Evolutionary conservation across 768 basidiomycete genomes (phyloP), one percentile per base, ranked within the genome.

Genomic region (Melanogaster broomeanus): DNA sequence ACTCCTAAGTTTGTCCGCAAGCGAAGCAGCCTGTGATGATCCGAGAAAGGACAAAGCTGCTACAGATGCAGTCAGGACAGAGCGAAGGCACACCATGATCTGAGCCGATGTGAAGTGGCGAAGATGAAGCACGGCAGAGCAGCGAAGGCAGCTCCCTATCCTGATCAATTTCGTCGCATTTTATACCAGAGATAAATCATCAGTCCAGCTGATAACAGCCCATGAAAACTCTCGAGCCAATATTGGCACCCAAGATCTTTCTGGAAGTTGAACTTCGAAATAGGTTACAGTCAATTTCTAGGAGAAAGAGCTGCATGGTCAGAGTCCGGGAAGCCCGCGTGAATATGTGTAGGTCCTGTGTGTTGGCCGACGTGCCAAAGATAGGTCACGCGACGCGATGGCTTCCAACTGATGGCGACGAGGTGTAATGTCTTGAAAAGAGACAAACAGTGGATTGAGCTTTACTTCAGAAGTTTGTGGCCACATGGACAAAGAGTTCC

Each of bases 1-100:
- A 18, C 24, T 25, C n/a, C 33, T n/a, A 22, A 69, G 55, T 15
- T 55, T 69, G 3, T 67, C 55, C 16, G 42, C 53, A 16, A 69
- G 48, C 6, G 65, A 62, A 33, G 45, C 34, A 4, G 60, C 65
- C 5, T 43, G 9, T 1, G 52, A 38, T 6, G 37, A 49, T 49
- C 43, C 41, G 16, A 62, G 30, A 18, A 56, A 47, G 19, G 53
- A 55, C 34, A 43, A 48, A 21, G 54, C 30, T 9, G 48, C 19
- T 2, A 53, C 9, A 8, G 45, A 45, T 0, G 49, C 48, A 11
- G 47, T 33, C 13, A 67, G 6, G 7, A 35, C 4, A 11, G 24
- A 53, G 47, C 8, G 44, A 5, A 64, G 24, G 37, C 33, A 53
- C 3, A 60, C 30, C 65, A 69, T 64, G 34, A 18, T 22, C 22